Evolutionary conservation across 1,139 yeast genomes (phyloP).

Genomic region (Arxiozyma heterogenica): DNA sequence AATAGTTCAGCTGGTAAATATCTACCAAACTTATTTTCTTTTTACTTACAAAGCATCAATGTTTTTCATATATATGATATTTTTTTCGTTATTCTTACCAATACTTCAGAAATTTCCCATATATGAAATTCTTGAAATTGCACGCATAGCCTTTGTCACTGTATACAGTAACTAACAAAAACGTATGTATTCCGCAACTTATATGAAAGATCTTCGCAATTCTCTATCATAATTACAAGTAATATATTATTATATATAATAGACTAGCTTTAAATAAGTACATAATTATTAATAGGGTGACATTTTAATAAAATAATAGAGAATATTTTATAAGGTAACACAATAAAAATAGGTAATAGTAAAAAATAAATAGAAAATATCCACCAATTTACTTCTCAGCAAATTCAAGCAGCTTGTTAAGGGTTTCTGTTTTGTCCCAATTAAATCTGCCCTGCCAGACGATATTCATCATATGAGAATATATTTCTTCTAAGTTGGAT

Average conservation of each 20-base stretch:
- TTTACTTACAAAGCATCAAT: not conserved
- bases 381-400: not conserved
- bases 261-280: not conserved
- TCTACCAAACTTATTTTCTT: not conserved
- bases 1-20: not conserved
- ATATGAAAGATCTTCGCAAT: too few relatives aligned
- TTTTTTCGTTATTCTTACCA: not conserved
- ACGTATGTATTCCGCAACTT: not conserved
- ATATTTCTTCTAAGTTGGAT: constrained; percentile 65
- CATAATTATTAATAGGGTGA: too few relatives aligned
- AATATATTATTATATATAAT: too few relatives aligned
- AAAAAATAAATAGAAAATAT: too few relatives aligned
- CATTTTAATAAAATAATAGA: too few relatives aligned
- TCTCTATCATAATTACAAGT: not conserved
- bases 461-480: constrained; percentile 63
- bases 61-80: too few relatives aligned
- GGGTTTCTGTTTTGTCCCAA: constrained; percentile 52
- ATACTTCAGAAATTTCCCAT: too few relatives aligned
- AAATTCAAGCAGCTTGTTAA: constrained; percentile 4
- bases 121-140: not conserved
- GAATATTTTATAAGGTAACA: not conserved
- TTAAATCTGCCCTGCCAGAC: constrained; percentile 60
- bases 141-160: not conserved
- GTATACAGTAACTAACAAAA: too few relatives aligned
- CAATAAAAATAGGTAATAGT: too few relatives aligned